phyloP scores from a whole-genome alignment of 2,329 filamentous ascomycete genomes.

The Cordyceps cicadae region DNA sequence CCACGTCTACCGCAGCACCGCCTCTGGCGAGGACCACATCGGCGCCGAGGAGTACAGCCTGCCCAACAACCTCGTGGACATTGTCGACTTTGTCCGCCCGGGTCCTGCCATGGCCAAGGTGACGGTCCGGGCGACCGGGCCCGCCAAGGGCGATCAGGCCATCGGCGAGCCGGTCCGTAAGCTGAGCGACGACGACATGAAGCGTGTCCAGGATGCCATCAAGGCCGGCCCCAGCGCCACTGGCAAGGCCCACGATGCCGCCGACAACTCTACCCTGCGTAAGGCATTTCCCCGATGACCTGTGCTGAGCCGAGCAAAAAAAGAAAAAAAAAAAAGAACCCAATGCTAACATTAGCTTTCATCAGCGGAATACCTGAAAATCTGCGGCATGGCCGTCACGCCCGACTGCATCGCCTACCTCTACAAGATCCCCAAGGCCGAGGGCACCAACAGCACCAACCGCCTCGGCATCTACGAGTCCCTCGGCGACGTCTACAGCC shows the following conservation, averaged over 20 bases:
- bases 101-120: constrained; percentile 30
- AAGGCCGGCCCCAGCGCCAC: background rate
- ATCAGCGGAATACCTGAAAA: background rate
- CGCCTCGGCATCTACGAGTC: constrained; percentile 46
- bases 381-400: constrained; percentile 47
- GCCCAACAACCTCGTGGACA: constrained; percentile 26
- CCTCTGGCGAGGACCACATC: constrained; percentile 26
- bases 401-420: constrained; percentile 46
- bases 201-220: background rate
- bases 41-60: constrained; percentile 35
- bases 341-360: background rate
- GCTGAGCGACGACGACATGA: constrained; percentile 17
- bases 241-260: background rate
- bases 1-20: constrained; percentile 38
- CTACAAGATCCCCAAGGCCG: constrained; percentile 35
- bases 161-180: constrained; percentile 12
- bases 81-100: constrained; percentile 35
- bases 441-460: constrained; percentile 30
- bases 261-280: constrained; percentile 4
- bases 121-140: background rate
- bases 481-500: constrained; percentile 41
- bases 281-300: background rate
- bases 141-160: background rate
- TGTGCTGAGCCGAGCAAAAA: background rate
- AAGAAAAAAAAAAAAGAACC: background rate